Evolutionary conservation across 2,329 filamentous ascomycete genomes (phyloP).

Genomic region (Amauroascus niger): DNA sequence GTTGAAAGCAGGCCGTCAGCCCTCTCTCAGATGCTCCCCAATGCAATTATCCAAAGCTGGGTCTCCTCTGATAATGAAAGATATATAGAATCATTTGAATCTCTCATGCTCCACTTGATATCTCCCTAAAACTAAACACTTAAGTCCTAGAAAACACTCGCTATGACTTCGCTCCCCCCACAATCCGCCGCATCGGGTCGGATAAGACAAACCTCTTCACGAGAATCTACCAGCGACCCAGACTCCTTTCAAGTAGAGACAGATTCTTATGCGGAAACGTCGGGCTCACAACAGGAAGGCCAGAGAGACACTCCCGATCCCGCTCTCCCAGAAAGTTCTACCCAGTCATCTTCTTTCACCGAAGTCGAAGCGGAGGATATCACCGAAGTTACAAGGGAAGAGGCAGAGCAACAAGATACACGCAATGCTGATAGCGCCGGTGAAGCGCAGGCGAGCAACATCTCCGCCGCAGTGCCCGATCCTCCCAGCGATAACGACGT

Average conservation of each 20-base stretch:
- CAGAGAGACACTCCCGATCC: slow-evolving; percentile 18
- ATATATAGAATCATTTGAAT: background rate
- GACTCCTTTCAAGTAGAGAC: background rate
- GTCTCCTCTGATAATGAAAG: background rate
- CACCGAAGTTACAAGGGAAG: background rate
- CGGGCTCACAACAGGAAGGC: background rate
- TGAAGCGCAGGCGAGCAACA: slow-evolving; percentile 8
- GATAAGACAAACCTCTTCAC: slow-evolving; percentile 16
- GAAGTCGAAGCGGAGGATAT: background rate
- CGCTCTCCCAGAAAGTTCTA: slow-evolving; percentile 24
- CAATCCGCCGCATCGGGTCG: slow-evolving; percentile 25
- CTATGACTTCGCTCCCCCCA: slow-evolving; percentile 30
- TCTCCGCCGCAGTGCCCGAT: slow-evolving; percentile 14
- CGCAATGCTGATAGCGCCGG: background rate
- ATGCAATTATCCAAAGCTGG: background rate
- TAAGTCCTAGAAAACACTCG: background rate
- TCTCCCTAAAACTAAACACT: background rate
- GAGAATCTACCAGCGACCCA: background rate
- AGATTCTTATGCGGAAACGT: background rate
- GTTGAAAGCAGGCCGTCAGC: slow-evolving; percentile 1
- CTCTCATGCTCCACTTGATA: background rate
- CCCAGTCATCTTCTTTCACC: slow-evolving; percentile 14
- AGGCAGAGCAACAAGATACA: slow-evolving; percentile 14
- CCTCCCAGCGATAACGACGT: slow-evolving; percentile 28
- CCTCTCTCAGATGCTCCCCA: background rate